phyloP scores from a whole-genome alignment of 2,329 filamentous ascomycete genomes.

The Diaporthe citriasiana region DNA sequence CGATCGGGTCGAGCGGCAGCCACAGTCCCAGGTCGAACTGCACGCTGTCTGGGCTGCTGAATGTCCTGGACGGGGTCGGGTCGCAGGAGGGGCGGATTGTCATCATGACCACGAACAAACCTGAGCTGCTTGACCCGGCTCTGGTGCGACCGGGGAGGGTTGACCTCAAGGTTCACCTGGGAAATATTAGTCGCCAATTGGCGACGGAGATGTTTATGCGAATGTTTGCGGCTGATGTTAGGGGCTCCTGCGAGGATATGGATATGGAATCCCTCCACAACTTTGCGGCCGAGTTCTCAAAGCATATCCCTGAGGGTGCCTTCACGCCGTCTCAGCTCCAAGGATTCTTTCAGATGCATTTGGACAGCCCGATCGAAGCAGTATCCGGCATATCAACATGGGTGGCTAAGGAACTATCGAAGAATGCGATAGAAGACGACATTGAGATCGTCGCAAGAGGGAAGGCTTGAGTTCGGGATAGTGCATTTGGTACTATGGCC shows the following conservation, averaged over 20 bases:
- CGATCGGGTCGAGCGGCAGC: constrained; percentile 34
- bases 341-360: constrained; percentile 53
- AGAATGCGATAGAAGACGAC: constrained; percentile 33
- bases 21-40: constrained; percentile 41
- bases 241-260: constrained; percentile 46
- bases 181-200: constrained; percentile 52
- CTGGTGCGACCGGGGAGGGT: constrained; percentile 74
- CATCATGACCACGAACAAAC: constrained; percentile 80
- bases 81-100: constrained; percentile 76
- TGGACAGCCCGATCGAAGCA: constrained; percentile 51
- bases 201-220: constrained; percentile 54
- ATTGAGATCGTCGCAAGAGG: constrained; percentile 35
- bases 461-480: neutral
- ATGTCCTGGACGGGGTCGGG: constrained; percentile 77
- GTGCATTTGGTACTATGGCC: neutral
- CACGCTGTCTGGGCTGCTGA: constrained; percentile 74
- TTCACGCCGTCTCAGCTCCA: constrained; percentile 55
- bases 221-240: constrained; percentile 51
- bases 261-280: constrained; percentile 22
- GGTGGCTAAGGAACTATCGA: constrained; percentile 35
- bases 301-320: constrained; percentile 51
- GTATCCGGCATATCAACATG: constrained; percentile 41
- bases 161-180: constrained; percentile 72
- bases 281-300: constrained; percentile 50
- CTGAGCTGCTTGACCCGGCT: constrained; percentile 72